Percentiles rank a stretch among this genome's conserved stretches.
Evolutionary conservation across 2,329 filamentous ascomycete species (phyloP).

Genomic region (Epichloe elymi): DNA sequence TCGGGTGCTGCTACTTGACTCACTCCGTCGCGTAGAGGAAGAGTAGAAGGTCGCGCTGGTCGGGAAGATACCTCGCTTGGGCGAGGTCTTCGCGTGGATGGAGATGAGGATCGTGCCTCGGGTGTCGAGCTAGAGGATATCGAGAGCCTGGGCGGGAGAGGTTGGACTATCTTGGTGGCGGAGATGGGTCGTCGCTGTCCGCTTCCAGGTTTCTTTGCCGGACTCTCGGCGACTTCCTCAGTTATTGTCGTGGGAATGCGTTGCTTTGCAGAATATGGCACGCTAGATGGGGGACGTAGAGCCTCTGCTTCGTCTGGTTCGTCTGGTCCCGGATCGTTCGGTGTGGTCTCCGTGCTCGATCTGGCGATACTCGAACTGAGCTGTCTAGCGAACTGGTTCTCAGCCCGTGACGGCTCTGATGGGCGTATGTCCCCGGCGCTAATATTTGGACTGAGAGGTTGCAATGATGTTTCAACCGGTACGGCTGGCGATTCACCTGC

Average conservation of each 20-base stretch:
- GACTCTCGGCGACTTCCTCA: slow-evolving; percentile 30
- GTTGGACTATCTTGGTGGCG: slow-evolving; percentile 11
- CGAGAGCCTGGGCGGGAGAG: not conserved
- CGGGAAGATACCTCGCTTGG: slow-evolving; percentile 15
- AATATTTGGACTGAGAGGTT: not conserved
- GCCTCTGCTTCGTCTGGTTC: slow-evolving; percentile 1
- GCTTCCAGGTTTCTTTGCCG: slow-evolving; percentile 40
- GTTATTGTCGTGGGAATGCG: slow-evolving; percentile 7
- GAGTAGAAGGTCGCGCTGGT: not conserved
- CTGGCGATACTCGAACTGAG: slow-evolving; percentile 4
- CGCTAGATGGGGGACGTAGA: slow-evolving; percentile 7
- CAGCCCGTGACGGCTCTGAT: not conserved
- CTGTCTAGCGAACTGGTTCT: slow-evolving; percentile 1
- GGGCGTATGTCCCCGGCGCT: not conserved
- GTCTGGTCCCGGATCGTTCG: not conserved
- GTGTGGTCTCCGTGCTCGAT: not conserved
- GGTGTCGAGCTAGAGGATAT: slow-evolving; percentile 1
- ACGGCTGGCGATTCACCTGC: not conserved
- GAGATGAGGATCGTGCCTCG: slow-evolving; percentile 23
- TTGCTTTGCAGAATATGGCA: slow-evolving; percentile 1
- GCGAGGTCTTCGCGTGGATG: slow-evolving; percentile 28
- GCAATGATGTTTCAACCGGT: not conserved
- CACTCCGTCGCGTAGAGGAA: not conserved
- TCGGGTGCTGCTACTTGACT: not conserved
- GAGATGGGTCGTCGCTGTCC: slow-evolving; percentile 32